Evolutionary conservation across 2,329 filamentous ascomycete genomes (phyloP).

Genomic region (Chrysoporthe austroafricana): DNA sequence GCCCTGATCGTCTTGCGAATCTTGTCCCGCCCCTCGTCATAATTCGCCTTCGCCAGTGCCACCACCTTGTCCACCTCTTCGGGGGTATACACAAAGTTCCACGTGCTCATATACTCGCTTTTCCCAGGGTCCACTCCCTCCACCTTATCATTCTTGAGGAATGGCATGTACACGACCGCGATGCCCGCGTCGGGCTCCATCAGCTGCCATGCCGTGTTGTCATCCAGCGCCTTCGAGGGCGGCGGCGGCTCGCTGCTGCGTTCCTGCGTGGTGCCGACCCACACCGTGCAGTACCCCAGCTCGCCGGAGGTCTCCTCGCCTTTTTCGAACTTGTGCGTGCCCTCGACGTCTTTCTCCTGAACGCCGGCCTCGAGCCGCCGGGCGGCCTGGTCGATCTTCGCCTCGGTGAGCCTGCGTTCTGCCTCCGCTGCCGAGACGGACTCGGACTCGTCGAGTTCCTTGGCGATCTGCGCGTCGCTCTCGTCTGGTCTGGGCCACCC

Average conservation of each 20-base stretch:
- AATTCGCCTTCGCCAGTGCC: constrained; percentile 82
- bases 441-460: constrained; percentile 71
- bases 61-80: constrained; percentile 88
- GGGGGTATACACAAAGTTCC: constrained; percentile 96
- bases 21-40: constrained; percentile 77
- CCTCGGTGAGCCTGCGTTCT: constrained; percentile 65
- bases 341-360: constrained; percentile 32
- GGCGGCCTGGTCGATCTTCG: constrained; percentile 53
- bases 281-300: constrained; percentile 90
- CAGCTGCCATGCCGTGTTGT: constrained; percentile 69
- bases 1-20: constrained; percentile 79
- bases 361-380: constrained; percentile 36
- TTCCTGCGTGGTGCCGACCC: constrained; percentile 86
- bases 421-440: constrained; percentile 63
- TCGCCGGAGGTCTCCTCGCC: constrained; percentile 57
- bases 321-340: constrained; percentile 40
- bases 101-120: constrained; percentile 88
- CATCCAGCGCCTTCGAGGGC: constrained; percentile 57
- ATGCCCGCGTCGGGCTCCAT: constrained; percentile 82
- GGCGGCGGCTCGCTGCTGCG: constrained; percentile 58
- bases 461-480: constrained; percentile 60
- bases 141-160: constrained; percentile 80
- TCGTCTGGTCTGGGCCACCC: constrained; percentile 79
- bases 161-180: constrained; percentile 86
- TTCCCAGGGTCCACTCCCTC: constrained; percentile 80